Evolutionary conservation across 169 alveolate species (phyloP).

Genomic region (Prorocentrum cordatum): DNA sequence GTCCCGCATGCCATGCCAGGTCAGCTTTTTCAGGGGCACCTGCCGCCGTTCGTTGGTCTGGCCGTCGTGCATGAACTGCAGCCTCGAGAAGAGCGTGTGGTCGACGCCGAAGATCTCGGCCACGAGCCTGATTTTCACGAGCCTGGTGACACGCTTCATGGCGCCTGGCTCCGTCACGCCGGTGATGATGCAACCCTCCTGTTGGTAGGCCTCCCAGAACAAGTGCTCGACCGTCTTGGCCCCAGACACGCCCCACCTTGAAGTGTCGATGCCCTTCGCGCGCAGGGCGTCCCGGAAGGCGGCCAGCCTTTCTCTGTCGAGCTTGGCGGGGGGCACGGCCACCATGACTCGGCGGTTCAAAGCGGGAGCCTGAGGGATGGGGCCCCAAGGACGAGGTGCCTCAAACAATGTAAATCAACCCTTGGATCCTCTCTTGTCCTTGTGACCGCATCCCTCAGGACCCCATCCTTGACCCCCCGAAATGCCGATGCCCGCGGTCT

Average conservation of each 20-base stretch:
- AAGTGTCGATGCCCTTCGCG: not conserved
- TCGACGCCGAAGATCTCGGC: slow-evolving; percentile 22
- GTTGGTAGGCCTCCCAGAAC: slow-evolving; percentile 34
- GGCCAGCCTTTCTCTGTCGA: not conserved
- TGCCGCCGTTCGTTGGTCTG: slow-evolving; percentile 33
- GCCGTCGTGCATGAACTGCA: slow-evolving; percentile 20
- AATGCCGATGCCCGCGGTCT: too few relatives aligned
- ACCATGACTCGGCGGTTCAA: too few relatives aligned
- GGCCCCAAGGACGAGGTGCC: too few relatives aligned
- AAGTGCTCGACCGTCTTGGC: slow-evolving; percentile 36
- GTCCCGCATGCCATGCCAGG: too few relatives aligned
- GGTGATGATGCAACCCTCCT: slow-evolving; percentile 10
- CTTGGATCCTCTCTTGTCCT: too few relatives aligned
- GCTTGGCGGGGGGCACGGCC: too few relatives aligned
- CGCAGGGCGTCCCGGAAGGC: slow-evolving; percentile 11
- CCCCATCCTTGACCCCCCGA: too few relatives aligned
- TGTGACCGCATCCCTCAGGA: too few relatives aligned
- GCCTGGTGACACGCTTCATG: slow-evolving; percentile 21
- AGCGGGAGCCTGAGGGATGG: too few relatives aligned
- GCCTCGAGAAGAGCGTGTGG: slow-evolving; percentile 18
- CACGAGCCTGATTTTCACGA: slow-evolving; percentile 3
- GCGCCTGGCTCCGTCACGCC: not conserved
- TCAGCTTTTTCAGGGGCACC: slow-evolving; percentile 7
- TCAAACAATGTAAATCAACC: too few relatives aligned
- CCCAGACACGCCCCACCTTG: slow-evolving; percentile 5